Evolutionary conservation across 2,329 filamentous ascomycete species (phyloP), one percentile per base, ranked within the genome.

Genomic region (Aspergillus sp.): DNA sequence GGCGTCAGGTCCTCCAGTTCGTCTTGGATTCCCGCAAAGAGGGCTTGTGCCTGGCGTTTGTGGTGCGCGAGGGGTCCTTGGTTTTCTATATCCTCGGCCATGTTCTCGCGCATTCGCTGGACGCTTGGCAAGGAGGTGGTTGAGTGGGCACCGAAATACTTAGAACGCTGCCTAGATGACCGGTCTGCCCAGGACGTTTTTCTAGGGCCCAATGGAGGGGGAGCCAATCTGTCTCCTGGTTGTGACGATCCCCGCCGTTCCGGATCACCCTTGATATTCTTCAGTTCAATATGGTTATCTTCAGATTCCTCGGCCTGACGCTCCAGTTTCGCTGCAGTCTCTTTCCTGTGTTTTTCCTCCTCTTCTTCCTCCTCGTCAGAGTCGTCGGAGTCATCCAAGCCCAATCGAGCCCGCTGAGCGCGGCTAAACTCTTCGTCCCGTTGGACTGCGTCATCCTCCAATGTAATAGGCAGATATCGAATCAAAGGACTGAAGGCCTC

Each of bases 1-100:
- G 90, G 88, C 1, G 88, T 93, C 43, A 98, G 75, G 63, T 98
- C 93, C 66, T 96, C 91, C 53, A 98, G 84, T 73, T 95, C 90
- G 61, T 97, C 91, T 55, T 91, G 84, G 59, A 90, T 87, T 3
- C 87, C 87, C 19, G 88, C 85, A 66, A 90, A 98, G 2, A 97
- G 76, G 2, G 90, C 86, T 44, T 90, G 84, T 2, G 90, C 86
- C 43, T 90, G 84, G 5, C 86, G 86, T 22, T 91, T 85, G 7
- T 74, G 64, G 51, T 69, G 66, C 2, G 80, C 78, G 1, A 65
- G 53, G n/a, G 65, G 61, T 30, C 74, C 80, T 67, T 91, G 87
- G 1, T 82, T 80, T 66, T 93, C 87, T 2, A 88, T 68, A 57
- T 90, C 86, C 50, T 66, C 53, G 3, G 59, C 60, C 20, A 70